A percentile compares a stretch with the other conserved stretches of the same genome.
phyloP scores from a whole-genome alignment of 169 alveolate genomes.

The Plasmodium cynomolgi region DNA sequence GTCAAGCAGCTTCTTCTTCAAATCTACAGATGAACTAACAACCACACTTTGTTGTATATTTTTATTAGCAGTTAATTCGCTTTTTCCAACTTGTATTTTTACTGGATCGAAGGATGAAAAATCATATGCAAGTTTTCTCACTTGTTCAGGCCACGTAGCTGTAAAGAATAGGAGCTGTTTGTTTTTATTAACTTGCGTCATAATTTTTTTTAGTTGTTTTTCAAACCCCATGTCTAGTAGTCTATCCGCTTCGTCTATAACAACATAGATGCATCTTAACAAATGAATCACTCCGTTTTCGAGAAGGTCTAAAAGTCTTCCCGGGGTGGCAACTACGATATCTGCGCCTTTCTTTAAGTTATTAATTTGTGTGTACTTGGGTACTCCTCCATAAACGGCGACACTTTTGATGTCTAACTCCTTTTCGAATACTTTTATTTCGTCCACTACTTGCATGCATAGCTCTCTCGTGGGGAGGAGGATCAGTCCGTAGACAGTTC shows the following conservation, averaged over 20 bases:
- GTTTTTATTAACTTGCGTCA: constrained; percentile 93
- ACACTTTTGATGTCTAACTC: constrained; percentile 81
- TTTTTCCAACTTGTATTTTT: constrained; percentile 91
- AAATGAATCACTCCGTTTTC: constrained; percentile 88
- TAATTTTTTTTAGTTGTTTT: constrained; percentile 90
- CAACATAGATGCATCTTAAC: constrained; percentile 92
- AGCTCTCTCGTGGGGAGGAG: constrained; percentile 92
- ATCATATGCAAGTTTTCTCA: constrained; percentile 89
- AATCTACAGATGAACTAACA: constrained; percentile 82
- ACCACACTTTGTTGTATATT: constrained; percentile 86
- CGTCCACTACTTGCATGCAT: constrained; percentile 89
- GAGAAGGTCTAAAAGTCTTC: constrained; percentile 94
- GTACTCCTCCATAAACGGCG: constrained; percentile 91
- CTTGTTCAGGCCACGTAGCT: constrained; percentile 96
- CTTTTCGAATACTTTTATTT: constrained; percentile 81
- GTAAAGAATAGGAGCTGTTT: constrained; percentile 93
- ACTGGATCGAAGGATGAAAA: constrained; percentile 90
- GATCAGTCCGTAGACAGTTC: constrained; percentile 80
- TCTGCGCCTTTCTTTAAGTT: constrained; percentile 93
- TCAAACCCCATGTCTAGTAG: constrained; percentile 98
- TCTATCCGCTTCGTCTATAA: constrained; percentile 98
- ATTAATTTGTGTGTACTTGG: constrained; percentile 78
- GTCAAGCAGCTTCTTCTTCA: constrained; percentile 77
- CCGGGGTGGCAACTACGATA: constrained; percentile 97
- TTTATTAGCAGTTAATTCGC: constrained; percentile 88